Percentiles rank a stretch among this genome's conserved stretches.
Conservation (phyloP, 768 basidiomycete species). For the Kwoniella mangroviensis region DNA sequence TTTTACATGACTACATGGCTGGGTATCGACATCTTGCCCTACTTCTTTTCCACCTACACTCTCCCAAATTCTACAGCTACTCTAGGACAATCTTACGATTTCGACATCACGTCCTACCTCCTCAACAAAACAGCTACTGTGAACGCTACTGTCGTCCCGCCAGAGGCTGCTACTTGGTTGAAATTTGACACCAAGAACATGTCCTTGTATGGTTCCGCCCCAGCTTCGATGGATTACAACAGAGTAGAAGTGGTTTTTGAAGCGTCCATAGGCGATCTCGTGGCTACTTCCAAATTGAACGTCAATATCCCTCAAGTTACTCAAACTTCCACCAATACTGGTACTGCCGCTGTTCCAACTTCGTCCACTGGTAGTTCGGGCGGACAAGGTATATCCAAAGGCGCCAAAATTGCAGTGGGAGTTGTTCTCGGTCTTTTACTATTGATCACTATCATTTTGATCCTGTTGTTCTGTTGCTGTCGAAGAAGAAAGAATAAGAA, state of each 20-base stretch:
- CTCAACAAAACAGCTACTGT: constrained; percentile 59
- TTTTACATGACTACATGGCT: constrained; percentile 56
- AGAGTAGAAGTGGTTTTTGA: constrained; percentile 44
- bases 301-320: constrained; percentile 37
- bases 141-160: constrained; percentile 44
- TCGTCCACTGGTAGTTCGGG: constrained; percentile 13
- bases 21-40: constrained; percentile 69
- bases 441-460: constrained; percentile 40
- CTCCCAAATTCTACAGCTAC: constrained; percentile 67
- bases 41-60: constrained; percentile 69
- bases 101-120: constrained; percentile 66
- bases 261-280: constrained; percentile 27
- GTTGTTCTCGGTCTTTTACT: constrained; percentile 51
- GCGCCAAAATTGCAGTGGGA: constrained; percentile 55
- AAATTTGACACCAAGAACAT: constrained; percentile 40
- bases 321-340: constrained; percentile 31
- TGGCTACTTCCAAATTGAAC: constrained; percentile 36
- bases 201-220: constrained; percentile 44
- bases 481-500: constrained; percentile 39
- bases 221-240: constrained; percentile 31
- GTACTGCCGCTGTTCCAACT: constrained; percentile 31
- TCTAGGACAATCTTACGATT: constrained; percentile 64
- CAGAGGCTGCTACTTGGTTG: constrained; percentile 48
- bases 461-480: constrained; percentile 52
- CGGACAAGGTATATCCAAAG: constrained; percentile 47